Base-by-base conservation (phyloP, 2,329 filamentous ascomycete genomes). In the Scedosporium apiospermum region DNA sequence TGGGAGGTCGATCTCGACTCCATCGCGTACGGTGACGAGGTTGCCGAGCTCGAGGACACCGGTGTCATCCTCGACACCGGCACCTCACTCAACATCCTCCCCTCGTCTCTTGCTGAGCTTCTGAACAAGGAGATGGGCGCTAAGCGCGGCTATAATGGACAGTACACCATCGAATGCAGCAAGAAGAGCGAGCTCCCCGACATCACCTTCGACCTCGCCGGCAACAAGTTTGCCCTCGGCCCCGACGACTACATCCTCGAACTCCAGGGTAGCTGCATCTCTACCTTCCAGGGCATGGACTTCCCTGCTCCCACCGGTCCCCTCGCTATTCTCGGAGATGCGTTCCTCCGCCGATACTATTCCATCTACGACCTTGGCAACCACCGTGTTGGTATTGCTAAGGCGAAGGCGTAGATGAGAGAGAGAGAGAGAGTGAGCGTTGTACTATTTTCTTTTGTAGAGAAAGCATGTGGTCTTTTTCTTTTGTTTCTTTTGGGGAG, bases 1-100 rank as follows among this genome's bases (percentile, higher is more conserved):
- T 99, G 95, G 95, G 95, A 99, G 84, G 93, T 99, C 63, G 93
- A 98, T 71, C 87, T 99, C 65, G 88, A 98, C 71, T 83, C 91
- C 67, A 95, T 99, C 78, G 87, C 89, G 63, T 91, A 97, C 67
- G 96, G 95, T 70, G 84, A 93, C 61, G 85, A 90, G 72, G 88
- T 86, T 68, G 93, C 93, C 65, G 89, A 96, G 76, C 87, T 98
- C 67, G 93, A 98, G 67, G 86, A 91, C 82, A 97, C 92, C 64
- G 96, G 95, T 79, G 91, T 92, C 70, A 97, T 99, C 68, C 90
- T 99, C 65, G 95, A 99, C 83, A 99, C 95, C 63, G 95, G 95
- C 71, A 99, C 95, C 73, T 99, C 96, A 58, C 87, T 99, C 75
- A 97, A 97, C 77, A 92, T 93, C 70, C 89, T 99, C 63, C 95